phyloP scores from a whole-genome alignment of 129 eudicot genomes.

The Lactuca sativa region DNA sequence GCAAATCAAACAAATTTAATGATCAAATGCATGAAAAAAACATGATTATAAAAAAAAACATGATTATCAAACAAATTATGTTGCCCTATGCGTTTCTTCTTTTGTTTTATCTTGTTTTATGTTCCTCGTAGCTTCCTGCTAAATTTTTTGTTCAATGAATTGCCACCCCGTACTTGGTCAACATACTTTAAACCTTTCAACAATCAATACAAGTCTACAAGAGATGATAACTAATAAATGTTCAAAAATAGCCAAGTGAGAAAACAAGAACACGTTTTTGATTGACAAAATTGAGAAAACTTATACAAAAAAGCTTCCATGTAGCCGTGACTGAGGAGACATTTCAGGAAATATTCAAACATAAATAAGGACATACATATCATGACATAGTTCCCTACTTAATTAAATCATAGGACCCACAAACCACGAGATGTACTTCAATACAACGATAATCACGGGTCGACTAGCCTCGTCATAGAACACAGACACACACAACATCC shows the following conservation, averaged over 20 bases:
- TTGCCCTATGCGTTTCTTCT: too few species aligned
- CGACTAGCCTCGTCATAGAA: not conserved
- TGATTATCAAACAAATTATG: too few species aligned
- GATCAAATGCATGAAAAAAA: too few species aligned
- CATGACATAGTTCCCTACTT: constrained; percentile 2
- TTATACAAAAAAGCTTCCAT: not conserved
- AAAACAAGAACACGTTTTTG: not conserved
- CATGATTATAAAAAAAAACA: too few species aligned
- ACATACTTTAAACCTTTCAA: too few species aligned
- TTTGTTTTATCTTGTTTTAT: too few species aligned
- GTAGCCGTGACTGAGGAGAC: not conserved
- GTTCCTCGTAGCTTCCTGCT: too few species aligned
- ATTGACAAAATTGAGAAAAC: not conserved
- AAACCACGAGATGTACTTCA: constrained; percentile 10
- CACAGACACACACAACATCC: not conserved
- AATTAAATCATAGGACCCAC: not conserved
- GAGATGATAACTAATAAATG: not conserved
- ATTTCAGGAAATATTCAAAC: not conserved
- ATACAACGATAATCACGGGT: constrained; percentile 33
- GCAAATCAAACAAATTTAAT: too few species aligned
- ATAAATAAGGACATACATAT: not conserved
- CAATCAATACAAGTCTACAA: too few species aligned
- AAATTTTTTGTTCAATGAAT: too few species aligned
- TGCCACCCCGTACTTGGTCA: too few species aligned
- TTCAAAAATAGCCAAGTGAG: not conserved